A percentile compares a stretch with the other conserved stretches of the same genome.
Conservation (phyloP, 2,329 filamentous ascomycete genomes). For the Diaporthe vexans region DNA sequence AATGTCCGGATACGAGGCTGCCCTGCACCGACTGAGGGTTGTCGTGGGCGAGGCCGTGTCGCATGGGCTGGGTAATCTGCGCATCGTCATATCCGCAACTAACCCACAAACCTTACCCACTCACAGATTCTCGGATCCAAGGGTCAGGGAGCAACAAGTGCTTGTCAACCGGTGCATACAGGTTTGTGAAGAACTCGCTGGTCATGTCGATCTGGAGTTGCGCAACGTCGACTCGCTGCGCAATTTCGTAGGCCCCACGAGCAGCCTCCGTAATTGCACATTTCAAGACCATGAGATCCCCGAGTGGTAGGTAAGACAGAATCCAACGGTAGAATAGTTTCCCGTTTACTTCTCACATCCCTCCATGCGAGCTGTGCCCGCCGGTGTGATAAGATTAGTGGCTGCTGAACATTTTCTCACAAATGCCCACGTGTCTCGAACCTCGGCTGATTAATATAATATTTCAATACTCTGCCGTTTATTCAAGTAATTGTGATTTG, state of each 20-base stretch:
- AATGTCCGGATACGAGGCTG: background rate
- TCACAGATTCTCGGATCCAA: background rate
- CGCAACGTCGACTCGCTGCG: background rate
- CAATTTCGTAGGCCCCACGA: background rate
- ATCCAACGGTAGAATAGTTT: too few relatives aligned
- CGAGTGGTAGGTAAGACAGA: too few relatives aligned
- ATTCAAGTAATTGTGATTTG: too few relatives aligned
- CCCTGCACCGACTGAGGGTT: background rate
- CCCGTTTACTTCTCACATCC: too few relatives aligned
- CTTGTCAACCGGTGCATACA: background rate
- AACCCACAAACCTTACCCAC: background rate
- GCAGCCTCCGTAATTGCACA: background rate
- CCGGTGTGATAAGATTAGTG: too few relatives aligned
- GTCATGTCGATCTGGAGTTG: background rate
- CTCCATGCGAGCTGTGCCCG: too few relatives aligned
- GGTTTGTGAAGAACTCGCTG: background rate
- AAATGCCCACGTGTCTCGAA: too few relatives aligned
- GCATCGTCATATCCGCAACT: background rate
- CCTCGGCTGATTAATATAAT: too few relatives aligned
- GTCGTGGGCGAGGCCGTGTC: background rate
- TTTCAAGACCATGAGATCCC: background rate
- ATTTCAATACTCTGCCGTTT: too few relatives aligned
- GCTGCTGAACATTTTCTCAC: too few relatives aligned
- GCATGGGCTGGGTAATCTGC: background rate
- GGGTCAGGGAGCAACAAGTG: background rate